A percentile compares a stretch with the other conserved stretches of the same genome.
Evolutionary conservation across 2,329 filamentous ascomycete species (phyloP).

Genomic region (Fusarium lyarnte): DNA sequence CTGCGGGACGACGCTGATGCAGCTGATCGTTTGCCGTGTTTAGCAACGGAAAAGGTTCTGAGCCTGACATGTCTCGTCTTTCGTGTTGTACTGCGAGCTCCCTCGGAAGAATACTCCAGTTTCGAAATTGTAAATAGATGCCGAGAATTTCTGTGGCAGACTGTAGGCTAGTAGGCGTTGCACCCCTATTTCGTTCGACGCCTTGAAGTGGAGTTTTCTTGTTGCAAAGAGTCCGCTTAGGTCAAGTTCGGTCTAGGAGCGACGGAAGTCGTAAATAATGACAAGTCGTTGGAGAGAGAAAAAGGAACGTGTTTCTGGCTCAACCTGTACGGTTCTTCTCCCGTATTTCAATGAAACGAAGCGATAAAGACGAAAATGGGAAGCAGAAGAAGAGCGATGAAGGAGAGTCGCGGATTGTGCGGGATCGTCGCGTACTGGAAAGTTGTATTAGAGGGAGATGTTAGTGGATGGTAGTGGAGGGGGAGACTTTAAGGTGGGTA

Average conservation of each 20-base stretch:
- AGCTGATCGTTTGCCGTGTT: conserved; percentile 61
- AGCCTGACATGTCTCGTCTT: conserved; percentile 53
- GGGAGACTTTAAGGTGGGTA: conserved; percentile 20
- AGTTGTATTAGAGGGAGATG: conserved; percentile 33
- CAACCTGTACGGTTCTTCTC: background rate
- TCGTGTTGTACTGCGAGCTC: background rate
- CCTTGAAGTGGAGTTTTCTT: conserved; percentile 23
- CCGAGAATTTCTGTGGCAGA: conserved; percentile 1
- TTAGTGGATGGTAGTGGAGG: conserved; percentile 16
- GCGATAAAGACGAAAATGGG: background rate
- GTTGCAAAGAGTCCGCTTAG: background rate
- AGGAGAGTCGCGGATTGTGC: conserved; percentile 27
- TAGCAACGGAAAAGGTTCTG: conserved; percentile 66
- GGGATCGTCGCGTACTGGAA: conserved; percentile 29
- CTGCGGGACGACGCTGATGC: conserved; percentile 48
- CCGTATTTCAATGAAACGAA: background rate
- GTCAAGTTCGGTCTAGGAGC: background rate
- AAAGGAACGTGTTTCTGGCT: conserved; percentile 8
- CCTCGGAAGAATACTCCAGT: background rate
- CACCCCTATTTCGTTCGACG: conserved; percentile 29
- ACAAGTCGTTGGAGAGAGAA: background rate
- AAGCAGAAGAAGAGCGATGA: background rate
- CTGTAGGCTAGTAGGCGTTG: conserved; percentile 1
- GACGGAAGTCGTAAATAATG: background rate
- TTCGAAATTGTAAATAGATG: background rate